Base-by-base conservation (phyloP, 192 early-diverging fungal species). In the Coemansia sp. region DNA sequence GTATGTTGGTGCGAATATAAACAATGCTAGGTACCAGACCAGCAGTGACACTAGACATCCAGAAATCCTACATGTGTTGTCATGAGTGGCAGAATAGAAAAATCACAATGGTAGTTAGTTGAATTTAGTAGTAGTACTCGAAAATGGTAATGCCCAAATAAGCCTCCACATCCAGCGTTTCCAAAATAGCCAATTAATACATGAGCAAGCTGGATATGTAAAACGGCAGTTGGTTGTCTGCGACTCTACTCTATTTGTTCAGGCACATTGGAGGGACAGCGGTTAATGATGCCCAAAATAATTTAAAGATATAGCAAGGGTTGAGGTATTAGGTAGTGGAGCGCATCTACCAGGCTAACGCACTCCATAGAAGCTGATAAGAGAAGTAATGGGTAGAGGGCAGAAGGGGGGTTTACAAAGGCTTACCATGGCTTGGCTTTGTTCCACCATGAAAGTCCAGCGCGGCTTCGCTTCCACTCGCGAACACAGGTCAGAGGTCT, bases 401-500 rank as follows among this genome's bases (percentile, higher is more conserved):
- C 31, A 44, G 38, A 14, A 14, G 38, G 31, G 21, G 28, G n/a
- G 12, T 5, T 31, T 19, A 16, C n/a, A 19, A 28, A 25, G 22
- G 52, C 74, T 73, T 73, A 78, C 76, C 76, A 78, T 72, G 69
- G 66, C 58, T 66, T 68, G 49, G 70, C 58, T 23, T 56, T 68
- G 53, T 63, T 65, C 75, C 75, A 77, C 76, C 76, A 78, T 26
- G 76, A 63, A 18, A 67, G 67, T 14, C 76, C 70, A 12, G 54
- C 54, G 31, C 76, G 76, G 58, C 66, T 72, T 54, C 56, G 56
- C 28, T 60, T 65, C 71, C 76, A 73, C 62, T 79, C 70, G 56
- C 64, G 67, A 60, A 79, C 64, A n/a, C 76, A 73, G 21, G 76
- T 78, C 69, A 78, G 59, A 34, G 76, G 76, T 49, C 64, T 47